These are phyloP conservation scores for Ormosia emarginata DNA, from an alignment of 306 rosid species.

Conservation along the genomic window DNA sequence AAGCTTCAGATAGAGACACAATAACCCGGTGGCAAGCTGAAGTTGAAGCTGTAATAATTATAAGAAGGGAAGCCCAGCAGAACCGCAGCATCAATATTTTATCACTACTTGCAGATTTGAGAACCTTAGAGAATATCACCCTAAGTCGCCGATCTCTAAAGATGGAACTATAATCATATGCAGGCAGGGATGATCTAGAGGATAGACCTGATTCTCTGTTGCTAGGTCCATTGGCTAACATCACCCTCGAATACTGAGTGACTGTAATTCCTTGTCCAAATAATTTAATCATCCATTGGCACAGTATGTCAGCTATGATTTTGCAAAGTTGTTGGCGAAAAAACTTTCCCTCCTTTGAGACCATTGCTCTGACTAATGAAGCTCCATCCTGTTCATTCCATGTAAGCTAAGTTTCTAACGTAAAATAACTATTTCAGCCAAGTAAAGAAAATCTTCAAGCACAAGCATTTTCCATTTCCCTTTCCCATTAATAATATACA, in stretches of 20 bases:
- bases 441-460: conserved; percentile 9
- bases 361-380: conserved; percentile 69
- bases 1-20: conserved; percentile 63
- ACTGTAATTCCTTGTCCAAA: conserved; percentile 42
- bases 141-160: conserved; percentile 69
- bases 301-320: conserved; percentile 55
- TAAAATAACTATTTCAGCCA: background rate
- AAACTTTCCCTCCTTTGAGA: conserved; percentile 69
- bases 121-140: conserved; percentile 54
- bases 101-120: conserved; percentile 61
- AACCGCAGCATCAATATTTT: conserved; percentile 60
- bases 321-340: conserved; percentile 65
- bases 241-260: conserved; percentile 36
- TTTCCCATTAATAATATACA: background rate
- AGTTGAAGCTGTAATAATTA: conserved; percentile 55
- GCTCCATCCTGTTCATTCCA: conserved; percentile 74
- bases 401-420: conserved; percentile 19
- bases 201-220: conserved; percentile 43
- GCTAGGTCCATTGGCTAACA: conserved; percentile 43
- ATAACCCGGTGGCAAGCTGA: conserved; percentile 63
- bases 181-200: conserved; percentile 39
- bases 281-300: conserved; percentile 56
- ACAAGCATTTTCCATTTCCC: background rate
- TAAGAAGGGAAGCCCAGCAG: conserved; percentile 60
- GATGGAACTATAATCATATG: conserved; percentile 49